Evolutionary conservation across 148 eudicot species (phyloP).

Genomic region (Dysphania ambrosioides): DNA sequence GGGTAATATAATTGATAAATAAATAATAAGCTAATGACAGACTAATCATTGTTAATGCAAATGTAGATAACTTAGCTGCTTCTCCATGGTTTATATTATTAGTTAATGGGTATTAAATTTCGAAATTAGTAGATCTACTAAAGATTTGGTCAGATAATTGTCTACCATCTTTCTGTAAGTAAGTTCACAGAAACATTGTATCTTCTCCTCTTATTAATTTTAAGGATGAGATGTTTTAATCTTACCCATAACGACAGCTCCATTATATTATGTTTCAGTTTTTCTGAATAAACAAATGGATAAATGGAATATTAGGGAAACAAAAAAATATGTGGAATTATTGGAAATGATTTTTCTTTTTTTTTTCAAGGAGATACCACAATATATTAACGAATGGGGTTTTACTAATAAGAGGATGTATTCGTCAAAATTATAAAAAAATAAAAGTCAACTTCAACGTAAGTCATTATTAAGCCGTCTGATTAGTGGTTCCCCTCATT

Average conservation of each 20-base stretch:
- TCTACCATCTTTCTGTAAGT: not conserved
- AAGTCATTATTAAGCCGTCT: not conserved
- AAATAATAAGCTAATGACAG: not conserved
- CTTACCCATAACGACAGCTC: no score
- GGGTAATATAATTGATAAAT: not conserved
- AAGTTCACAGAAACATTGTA: not conserved
- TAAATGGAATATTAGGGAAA: no score
- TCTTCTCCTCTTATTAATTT: not conserved
- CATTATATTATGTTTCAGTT: no score
- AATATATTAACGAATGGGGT: not conserved
- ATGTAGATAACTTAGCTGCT: not conserved
- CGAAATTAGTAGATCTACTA: conserved; percentile 3
- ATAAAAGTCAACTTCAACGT: not conserved
- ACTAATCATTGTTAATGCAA: not conserved
- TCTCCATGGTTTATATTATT: not conserved
- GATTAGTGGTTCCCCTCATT: no score
- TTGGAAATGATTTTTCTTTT: no score
- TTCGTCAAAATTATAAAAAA: not conserved
- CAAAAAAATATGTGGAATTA: no score
- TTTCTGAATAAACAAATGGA: no score
- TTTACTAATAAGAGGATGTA: not conserved
- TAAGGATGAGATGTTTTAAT: not conserved
- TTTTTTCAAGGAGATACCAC: no score
- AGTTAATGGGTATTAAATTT: no score
- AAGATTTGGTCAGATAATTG: not conserved